Percentiles rank a stretch among this genome's conserved stretches.
Evolutionary conservation across 1,284 basidiomycete genomes (phyloP).

Genomic region (Anthracocystis panici-leucophaei): DNA sequence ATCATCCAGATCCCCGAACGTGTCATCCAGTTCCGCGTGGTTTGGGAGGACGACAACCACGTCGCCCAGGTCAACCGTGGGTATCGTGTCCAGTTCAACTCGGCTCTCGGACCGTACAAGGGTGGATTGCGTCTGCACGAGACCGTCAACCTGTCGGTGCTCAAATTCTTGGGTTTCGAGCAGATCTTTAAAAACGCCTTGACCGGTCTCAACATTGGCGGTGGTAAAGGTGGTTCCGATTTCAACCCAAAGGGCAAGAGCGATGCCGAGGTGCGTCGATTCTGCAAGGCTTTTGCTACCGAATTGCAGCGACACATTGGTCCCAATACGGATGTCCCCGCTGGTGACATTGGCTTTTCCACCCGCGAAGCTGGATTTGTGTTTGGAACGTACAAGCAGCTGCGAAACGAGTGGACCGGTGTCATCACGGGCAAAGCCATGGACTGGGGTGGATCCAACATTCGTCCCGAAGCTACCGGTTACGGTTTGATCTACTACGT

Average conservation of each 20-base stretch:
- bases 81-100: constrained; percentile 86
- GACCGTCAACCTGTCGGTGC: constrained; percentile 83
- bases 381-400: constrained; percentile 76
- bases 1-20: constrained; percentile 82
- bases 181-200: constrained; percentile 87
- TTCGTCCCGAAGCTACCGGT: constrained; percentile 71
- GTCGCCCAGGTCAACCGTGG: constrained; percentile 79
- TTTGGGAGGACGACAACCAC: constrained; percentile 79
- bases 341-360: constrained; percentile 81
- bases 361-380: constrained; percentile 68
- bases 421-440: constrained; percentile 83
- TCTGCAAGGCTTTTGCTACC: constrained; percentile 72
- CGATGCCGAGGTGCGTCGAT: constrained; percentile 80
- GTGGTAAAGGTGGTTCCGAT: constrained; percentile 75
- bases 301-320: constrained; percentile 65
- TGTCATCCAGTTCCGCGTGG: constrained; percentile 75
- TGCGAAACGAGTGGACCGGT: constrained; percentile 81
- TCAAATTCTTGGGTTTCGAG: constrained; percentile 88
- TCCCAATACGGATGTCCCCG: constrained; percentile 81
- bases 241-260: constrained; percentile 87
- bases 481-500: constrained; percentile 85
- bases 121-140: constrained; percentile 84
- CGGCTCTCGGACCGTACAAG: constrained; percentile 84
- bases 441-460: constrained; percentile 74
- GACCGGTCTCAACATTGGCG: constrained; percentile 82